A percentile compares a stretch with the other conserved stretches of the same genome.
Conservation (phyloP, 2,329 filamentous ascomycete species). For the Exophiala sideris region DNA sequence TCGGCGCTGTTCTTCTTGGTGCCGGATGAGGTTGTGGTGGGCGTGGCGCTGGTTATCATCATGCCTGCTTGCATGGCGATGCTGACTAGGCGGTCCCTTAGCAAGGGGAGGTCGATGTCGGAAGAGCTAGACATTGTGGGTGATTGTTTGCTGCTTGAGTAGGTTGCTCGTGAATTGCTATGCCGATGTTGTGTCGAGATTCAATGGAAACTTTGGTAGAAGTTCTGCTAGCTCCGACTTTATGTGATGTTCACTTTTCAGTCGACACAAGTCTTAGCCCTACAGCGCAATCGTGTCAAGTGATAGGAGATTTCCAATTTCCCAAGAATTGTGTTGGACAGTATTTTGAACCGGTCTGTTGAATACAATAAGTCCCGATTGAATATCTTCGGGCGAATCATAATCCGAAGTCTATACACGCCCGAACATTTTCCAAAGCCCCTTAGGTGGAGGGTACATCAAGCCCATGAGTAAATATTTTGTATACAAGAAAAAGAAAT, state of each 20-base stretch:
- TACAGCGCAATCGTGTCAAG: no score
- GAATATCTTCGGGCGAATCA: not conserved
- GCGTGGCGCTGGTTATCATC: slow-evolving; percentile 43
- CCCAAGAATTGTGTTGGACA: no score
- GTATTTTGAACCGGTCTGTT: no score
- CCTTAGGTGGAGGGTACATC: no score
- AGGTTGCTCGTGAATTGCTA: not conserved
- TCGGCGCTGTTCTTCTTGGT: slow-evolving; percentile 55
- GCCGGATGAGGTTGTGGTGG: slow-evolving; percentile 33
- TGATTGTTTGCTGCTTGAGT: not conserved
- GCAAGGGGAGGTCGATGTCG: slow-evolving; percentile 26
- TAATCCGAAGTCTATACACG: not conserved
- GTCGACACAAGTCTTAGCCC: no score
- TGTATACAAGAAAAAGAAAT: not conserved
- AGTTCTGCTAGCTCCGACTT: no score
- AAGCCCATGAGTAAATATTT: not conserved
- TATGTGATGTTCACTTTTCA: no score
- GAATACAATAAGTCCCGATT: not conserved
- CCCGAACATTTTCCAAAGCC: no score
- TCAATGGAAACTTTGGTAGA: no score
- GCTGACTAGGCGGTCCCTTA: slow-evolving; percentile 41
- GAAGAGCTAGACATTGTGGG: not conserved
- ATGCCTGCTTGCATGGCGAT: slow-evolving; percentile 41
- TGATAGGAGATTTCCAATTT: no score
- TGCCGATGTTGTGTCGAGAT: no score